Base-by-base conservation (phyloP, 139 green algal genomes). In the Zygnema circumcarinatum region DNA sequence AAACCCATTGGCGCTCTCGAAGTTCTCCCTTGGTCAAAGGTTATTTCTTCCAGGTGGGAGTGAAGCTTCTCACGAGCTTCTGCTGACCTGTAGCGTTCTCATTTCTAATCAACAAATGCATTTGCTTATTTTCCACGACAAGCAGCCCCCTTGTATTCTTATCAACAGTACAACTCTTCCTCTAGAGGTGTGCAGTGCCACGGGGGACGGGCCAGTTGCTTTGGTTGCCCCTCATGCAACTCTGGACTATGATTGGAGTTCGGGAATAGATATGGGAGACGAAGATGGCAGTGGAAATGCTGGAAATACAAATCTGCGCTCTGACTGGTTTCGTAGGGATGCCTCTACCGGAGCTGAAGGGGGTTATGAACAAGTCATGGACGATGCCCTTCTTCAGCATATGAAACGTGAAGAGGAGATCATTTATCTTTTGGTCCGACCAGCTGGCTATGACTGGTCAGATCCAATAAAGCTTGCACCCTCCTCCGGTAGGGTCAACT, bases 51-150 rank as follows among this genome's bases (percentile, higher is more conserved):
- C 76, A 39, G 76, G 11, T 83, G 76, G 32, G 3, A 7, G 7
- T 81, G 76, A 16, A 53, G 79, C 3, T 39, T 32, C 53, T 40
- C 79, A 86, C 7, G 79, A 75, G 20, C 3, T 75, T 32, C 39
- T 86, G 79, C 62, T 86, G 79, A 86, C 79, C 53, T 86, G 79
- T 3, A 81, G 29, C 7, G 79, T 82, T 3, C 53, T 86, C 31
- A 56, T 32, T 2, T 33, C 31, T 39, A 67, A 86, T 2, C 32
- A 39, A 35, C 79, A 86, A 31, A 31, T 83, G 56, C 79, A 86
- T 76, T 33, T 86, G 54, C 31, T 86, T 20, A 2, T 86, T 62
- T 83, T 84, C 67, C 53, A 86, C 22, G 79, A 86, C 31, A 39
- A 40, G 54, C 67, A 85, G n/a, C 79, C 79, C 3, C 79, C 67